Conservation (phyloP, 192 early-diverging fungal species). For the Rhizoclosmatium globosum region DNA sequence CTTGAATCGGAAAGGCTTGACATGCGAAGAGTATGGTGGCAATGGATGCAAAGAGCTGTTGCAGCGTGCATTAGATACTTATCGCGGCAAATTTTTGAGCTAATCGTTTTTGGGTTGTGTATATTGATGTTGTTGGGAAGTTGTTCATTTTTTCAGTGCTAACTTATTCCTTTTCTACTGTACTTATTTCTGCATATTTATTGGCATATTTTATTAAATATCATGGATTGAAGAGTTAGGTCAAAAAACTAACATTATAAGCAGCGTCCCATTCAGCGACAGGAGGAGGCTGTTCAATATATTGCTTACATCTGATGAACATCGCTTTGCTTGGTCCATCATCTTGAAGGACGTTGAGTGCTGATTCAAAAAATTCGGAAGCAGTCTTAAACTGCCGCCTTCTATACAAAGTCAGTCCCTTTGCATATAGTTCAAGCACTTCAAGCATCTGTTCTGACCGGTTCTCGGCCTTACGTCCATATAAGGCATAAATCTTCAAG, state of each 20-base stretch:
- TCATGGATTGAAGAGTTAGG: too few species aligned
- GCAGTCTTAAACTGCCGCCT: conserved; percentile 34
- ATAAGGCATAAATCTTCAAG: conserved; percentile 21
- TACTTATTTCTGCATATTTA: too few species aligned
- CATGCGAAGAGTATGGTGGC: conserved; percentile 25
- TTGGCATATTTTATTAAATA: too few species aligned
- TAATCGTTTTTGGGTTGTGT: too few species aligned
- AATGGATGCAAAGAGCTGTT: conserved; percentile 55
- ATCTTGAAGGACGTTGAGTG: conserved; percentile 8
- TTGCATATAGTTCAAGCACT: conserved; percentile 25
- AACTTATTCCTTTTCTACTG: too few species aligned
- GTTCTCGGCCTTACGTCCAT: conserved; percentile 2
- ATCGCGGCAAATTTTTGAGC: conserved; percentile 40
- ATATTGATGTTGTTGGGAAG: too few species aligned
- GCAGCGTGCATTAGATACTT: conserved; percentile 62
- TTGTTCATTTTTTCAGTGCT: too few species aligned
- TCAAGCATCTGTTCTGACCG: conserved; percentile 8
- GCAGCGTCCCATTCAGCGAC: conserved; percentile 20
- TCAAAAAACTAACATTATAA: not conserved
- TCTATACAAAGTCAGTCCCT: conserved; percentile 21
- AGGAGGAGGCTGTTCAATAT: conserved; percentile 18
- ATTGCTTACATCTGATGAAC: conserved; percentile 10
- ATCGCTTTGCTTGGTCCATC: conserved; percentile 38
- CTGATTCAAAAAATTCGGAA: conserved; percentile 25
- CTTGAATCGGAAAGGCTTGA: conserved; percentile 51